Percentiles rank a stretch among this genome's conserved stretches.
Evolutionary conservation across 2,329 filamentous ascomycete genomes (phyloP).

Genomic region (Rasamsonia emersonii): DNA sequence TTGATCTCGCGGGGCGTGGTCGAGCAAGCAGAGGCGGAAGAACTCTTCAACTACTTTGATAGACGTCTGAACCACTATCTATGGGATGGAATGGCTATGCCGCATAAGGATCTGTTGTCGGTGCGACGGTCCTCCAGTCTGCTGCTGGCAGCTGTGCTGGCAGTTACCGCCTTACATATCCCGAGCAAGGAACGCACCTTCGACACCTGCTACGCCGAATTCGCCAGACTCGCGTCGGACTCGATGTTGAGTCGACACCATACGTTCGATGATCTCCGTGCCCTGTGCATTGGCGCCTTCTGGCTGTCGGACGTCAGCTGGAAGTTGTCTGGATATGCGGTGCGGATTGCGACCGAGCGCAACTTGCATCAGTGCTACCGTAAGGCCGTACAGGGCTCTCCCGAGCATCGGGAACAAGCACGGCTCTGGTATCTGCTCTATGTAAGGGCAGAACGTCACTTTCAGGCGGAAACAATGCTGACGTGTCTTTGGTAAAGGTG

Average conservation of each 20-base stretch:
- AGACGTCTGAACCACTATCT: constrained; percentile 33
- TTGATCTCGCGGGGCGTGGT: constrained; percentile 44
- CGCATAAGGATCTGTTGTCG: constrained; percentile 38
- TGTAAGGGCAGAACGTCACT: constrained; percentile 17
- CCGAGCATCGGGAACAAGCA: constrained; percentile 29
- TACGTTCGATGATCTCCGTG: constrained; percentile 44
- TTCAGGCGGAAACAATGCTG: background rate
- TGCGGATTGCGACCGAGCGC: constrained; percentile 35
- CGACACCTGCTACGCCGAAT: constrained; percentile 44
- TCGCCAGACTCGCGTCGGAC: constrained; percentile 43
- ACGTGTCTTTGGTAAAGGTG: constrained; percentile 18
- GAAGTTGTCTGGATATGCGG: constrained; percentile 37
- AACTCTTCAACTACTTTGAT: constrained; percentile 32
- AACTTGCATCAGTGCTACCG: constrained; percentile 36
- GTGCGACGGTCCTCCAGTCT: constrained; percentile 41
- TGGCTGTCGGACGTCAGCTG: constrained; percentile 48
- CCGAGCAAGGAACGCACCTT: constrained; percentile 38
- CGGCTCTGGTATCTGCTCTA: constrained; percentile 36
- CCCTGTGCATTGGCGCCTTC: constrained; percentile 47
- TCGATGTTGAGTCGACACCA: constrained; percentile 46
- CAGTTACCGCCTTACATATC: constrained; percentile 44
- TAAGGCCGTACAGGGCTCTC: constrained; percentile 29
- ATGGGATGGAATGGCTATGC: constrained; percentile 37
- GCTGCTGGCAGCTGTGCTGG: constrained; percentile 36
- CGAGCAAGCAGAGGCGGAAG: constrained; percentile 34